Evolutionary conservation across 1,284 basidiomycete species (phyloP).

Genomic region (Trametes versicolor): DNA sequence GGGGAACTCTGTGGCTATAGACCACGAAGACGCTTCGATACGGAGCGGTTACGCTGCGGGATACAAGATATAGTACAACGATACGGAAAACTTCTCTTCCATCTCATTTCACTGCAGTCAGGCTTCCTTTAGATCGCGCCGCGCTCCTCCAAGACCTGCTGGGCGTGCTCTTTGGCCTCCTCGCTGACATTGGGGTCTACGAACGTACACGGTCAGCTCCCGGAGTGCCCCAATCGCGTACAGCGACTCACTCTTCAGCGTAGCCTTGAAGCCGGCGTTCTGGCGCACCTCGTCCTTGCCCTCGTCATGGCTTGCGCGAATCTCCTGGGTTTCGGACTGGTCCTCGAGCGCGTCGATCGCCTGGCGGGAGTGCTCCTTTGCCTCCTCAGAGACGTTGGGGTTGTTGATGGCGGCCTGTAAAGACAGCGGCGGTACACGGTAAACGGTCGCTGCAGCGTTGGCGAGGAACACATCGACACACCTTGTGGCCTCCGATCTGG

Average conservation of each 20-base stretch:
- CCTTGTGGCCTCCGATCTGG: constrained; percentile 44
- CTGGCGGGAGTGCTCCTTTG: constrained; percentile 58
- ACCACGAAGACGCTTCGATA: no score
- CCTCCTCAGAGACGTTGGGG: constrained; percentile 58
- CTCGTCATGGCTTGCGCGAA: constrained; percentile 24
- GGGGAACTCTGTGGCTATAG: no score
- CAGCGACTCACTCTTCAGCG: constrained; percentile 52
- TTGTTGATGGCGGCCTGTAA: constrained; percentile 53
- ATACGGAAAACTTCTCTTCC: background rate
- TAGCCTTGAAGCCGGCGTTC: constrained; percentile 60
- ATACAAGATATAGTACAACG: no score
- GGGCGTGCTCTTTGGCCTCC: constrained; percentile 54
- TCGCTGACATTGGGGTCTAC: constrained; percentile 54
- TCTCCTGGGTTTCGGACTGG: constrained; percentile 26
- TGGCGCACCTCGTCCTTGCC: constrained; percentile 44
- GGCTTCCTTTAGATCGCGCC: constrained; percentile 29
- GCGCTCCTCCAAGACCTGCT: constrained; percentile 47
- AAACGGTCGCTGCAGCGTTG: background rate
- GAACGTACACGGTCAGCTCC: no score
- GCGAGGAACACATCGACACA: constrained; percentile 20
- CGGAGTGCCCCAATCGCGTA: no score
- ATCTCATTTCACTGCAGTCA: no score
- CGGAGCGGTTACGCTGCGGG: no score
- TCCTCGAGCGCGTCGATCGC: constrained; percentile 52
- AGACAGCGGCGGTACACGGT: background rate